Base-by-base conservation (phyloP, 2,329 filamentous ascomycete genomes). In the Colletotrichum phormii region DNA sequence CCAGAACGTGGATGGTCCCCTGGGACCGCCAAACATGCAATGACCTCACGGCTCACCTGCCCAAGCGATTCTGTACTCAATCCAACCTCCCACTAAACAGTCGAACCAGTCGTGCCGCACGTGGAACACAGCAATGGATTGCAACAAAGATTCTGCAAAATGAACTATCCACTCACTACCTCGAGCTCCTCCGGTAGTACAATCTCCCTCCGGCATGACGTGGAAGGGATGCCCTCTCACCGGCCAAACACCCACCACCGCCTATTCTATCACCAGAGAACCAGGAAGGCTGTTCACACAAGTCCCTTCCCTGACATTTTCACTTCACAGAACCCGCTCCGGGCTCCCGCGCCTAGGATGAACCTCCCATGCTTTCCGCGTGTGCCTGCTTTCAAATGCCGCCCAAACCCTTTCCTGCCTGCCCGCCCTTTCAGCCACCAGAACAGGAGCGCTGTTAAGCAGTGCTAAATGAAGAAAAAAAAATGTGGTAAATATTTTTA, bases 21-120 rank as follows among this genome's bases (percentile, higher is more conserved):
- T 26, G 18, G 24, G 13, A 31, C 57, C 24, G 9, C 29, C 24
- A 62, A 51, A 49, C 37, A 53, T 63, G 29, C 53, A 64, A 72
- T 64, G 70, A 70, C 59, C 59, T 72, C 69, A 72, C 59, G 24
- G 37, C 13, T 33, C 29, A n/a, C 54, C 15, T n/a, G 15, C 54
- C 26, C 54, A 33, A 22, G 13, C 61, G 12, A 18, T 12, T 33
- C 64, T 42, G 37, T 42, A 2, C 4, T 37, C 35, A 13, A 37
- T 9, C 60, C 8, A 64, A 15, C 11, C 46, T 49, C 42, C n/a
- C 42, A 49, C 42, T 22, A 13, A 8, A 5, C 37, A 46, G 13
- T 46, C 13, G 15, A 63, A 6, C 42, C 15, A 35, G 51, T n/a
- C 22, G 42, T 35, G 6, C 6, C 22, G 33, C 42, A 49, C 18